Evolutionary conservation across 2,329 filamentous ascomycete species (phyloP), one percentile per base, ranked within the genome.

Genomic region (Arthrobotrys sphaeroides): DNA sequence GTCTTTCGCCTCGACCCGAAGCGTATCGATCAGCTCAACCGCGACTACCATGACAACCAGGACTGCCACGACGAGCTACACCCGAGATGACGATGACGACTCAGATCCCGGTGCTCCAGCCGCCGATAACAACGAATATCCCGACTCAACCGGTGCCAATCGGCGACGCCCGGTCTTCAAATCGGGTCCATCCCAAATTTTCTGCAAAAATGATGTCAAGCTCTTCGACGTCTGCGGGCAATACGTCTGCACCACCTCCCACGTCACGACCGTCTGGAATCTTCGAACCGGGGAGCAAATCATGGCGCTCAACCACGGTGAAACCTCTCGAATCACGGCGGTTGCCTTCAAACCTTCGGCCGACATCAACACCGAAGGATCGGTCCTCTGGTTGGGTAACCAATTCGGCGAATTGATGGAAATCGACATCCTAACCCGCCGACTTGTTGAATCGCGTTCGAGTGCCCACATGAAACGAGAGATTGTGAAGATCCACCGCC

Each of bases 321-420:
- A 99, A 80, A 92, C 91, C 1, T 86, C 93, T 77, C 96, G 91
- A 81, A 90, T 92, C 5, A 90, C 93, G 1, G 89, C 93, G 1
- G 84, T 97, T 4, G 87, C 89, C 0, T 99, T 99, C 83, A 96
- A 96, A 81, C 93, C 94, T 1, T 91, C 90, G 0, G 85, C 87
- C 1, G 88, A 91, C 77, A 87, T 94, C 0, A 88, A 92, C 72
- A 89, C 94, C 51, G 94, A 98, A 82, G 94, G 93, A 4, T 87
- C 87, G 64, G 87, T 89, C 12, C 79, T 99, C 22, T 99, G 95
- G 95, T 88, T 98, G 31, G 95, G 95, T 5, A 97, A 91, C 45
- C 96, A 91, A 78, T 85, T 88, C 5, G 95, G 95, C 53, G 95
- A 99, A 77, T 85, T 99, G 40, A 88, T 94, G 81, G 95, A 99